These are phyloP conservation scores for Candida alai DNA, from an alignment of 805 yeast species.

Conservation along the genomic window DNA sequence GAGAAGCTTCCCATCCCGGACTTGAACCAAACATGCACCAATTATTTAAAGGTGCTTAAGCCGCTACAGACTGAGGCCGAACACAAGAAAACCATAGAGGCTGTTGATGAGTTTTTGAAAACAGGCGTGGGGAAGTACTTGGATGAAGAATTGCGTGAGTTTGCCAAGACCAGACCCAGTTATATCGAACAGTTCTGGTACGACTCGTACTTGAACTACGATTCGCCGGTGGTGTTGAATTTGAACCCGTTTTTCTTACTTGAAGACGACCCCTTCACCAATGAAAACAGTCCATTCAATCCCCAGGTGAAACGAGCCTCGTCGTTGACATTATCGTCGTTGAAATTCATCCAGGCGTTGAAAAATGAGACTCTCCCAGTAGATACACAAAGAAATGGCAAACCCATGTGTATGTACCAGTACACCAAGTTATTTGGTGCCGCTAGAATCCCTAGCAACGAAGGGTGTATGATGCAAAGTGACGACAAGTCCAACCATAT, in stretches of 20 bases:
- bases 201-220: slow-evolving; percentile 83
- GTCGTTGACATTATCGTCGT: slow-evolving; percentile 67
- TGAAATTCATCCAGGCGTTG: slow-evolving; percentile 76
- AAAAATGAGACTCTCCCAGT: slow-evolving; percentile 70
- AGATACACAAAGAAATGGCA: slow-evolving; percentile 59
- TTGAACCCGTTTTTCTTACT: slow-evolving; percentile 85
- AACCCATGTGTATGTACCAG: slow-evolving; percentile 85
- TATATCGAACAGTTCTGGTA: slow-evolving; percentile 95
- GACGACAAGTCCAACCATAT: slow-evolving; percentile 75
- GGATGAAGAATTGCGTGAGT: slow-evolving; percentile 64
- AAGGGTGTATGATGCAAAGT: slow-evolving; percentile 83
- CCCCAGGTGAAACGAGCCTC: slow-evolving; percentile 80
- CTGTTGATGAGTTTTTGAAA: slow-evolving; percentile 54
- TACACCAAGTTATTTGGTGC: slow-evolving; percentile 84
- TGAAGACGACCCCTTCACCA: slow-evolving; percentile 86
- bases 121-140: slow-evolving; percentile 47
- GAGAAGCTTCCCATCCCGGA: slow-evolving; percentile 79
- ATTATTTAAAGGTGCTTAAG: slow-evolving; percentile 62
- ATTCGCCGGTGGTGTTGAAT: slow-evolving; percentile 87
- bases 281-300: slow-evolving; percentile 40
- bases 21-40: slow-evolving; percentile 59
- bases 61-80: slow-evolving; percentile 82
- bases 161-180: slow-evolving; percentile 61
- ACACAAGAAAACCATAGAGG: slow-evolving; percentile 54
- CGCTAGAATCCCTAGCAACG: slow-evolving; percentile 74